These are phyloP conservation scores for Dacryopinax primogenitus DNA, from an alignment of 768 basidiomycete species.

Conservation along the genomic window DNA sequence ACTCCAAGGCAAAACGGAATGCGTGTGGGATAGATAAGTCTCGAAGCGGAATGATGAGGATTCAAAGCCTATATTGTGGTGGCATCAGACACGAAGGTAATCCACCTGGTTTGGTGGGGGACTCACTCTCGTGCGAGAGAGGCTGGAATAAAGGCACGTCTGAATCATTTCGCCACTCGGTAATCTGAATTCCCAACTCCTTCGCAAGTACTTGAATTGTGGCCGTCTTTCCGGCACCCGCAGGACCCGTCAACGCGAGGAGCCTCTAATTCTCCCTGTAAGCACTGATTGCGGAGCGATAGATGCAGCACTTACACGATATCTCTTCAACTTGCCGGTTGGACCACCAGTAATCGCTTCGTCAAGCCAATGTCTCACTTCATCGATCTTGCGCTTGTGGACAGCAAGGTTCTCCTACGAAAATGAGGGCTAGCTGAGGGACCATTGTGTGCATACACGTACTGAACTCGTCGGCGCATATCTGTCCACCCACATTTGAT, in stretches of 20 bases:
- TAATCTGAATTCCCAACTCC: conserved; percentile 63
- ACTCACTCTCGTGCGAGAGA: conserved; percentile 32
- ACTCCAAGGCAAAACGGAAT: conserved; percentile 41
- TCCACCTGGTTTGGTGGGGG: too few species aligned
- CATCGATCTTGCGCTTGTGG: conserved; percentile 64
- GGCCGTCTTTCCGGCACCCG: conserved; percentile 83
- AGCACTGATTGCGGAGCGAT: not conserved
- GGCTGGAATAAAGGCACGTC: too few species aligned
- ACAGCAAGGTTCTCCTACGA: conserved; percentile 59
- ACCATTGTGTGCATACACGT: conserved; percentile 12
- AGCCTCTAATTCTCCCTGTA: conserved; percentile 44
- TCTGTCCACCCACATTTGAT: conserved; percentile 12
- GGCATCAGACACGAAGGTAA: not conserved
- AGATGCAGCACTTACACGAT: conserved; percentile 44
- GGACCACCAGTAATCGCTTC: conserved; percentile 62
- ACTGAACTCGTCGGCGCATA: conserved; percentile 29
- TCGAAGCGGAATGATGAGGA: conserved; percentile 49
- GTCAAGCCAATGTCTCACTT: conserved; percentile 58
- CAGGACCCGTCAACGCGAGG: conserved; percentile 72
- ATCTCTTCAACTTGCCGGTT: conserved; percentile 51
- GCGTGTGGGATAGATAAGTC: conserved; percentile 54
- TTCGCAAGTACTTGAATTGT: conserved; percentile 60
- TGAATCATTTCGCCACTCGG: conserved; percentile 71
- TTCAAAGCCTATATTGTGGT: conserved; percentile 25
- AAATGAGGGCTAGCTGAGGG: not conserved